Evolutionary conservation across 2,329 filamentous ascomycete species (phyloP).

Genomic region (Zopfia rhizophila): DNA sequence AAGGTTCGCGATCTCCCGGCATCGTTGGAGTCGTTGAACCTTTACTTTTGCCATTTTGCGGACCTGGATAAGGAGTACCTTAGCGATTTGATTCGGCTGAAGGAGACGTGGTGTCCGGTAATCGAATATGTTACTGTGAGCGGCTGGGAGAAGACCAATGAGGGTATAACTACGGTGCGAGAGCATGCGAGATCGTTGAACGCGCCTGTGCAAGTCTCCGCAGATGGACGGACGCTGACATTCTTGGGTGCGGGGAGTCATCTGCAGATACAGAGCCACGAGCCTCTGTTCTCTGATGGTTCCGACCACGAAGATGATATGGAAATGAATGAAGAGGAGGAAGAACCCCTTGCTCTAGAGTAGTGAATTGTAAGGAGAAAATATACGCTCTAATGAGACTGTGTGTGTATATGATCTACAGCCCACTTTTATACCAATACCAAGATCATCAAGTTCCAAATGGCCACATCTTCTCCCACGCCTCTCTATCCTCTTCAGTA

Average conservation of each 20-base stretch:
- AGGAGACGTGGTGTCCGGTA: slow-evolving; percentile 7
- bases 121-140: neutral
- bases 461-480: slow-evolving; percentile 34
- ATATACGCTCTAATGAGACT: no score
- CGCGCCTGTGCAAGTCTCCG: neutral
- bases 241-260: neutral
- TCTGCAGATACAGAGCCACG: slow-evolving; percentile 2
- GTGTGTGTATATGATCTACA: no score
- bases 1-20: neutral
- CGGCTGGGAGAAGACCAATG: neutral
- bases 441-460: slow-evolving; percentile 35
- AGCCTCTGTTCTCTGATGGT: no score
- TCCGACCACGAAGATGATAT: no score
- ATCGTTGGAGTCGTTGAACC: neutral
- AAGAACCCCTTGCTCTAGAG: no score
- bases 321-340: no score
- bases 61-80: slow-evolving; percentile 1
- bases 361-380: no score
- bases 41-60: neutral
- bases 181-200: slow-evolving; percentile 1
- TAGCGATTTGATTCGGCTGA: neutral
- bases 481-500: slow-evolving; percentile 29
- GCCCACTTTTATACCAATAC: no score
- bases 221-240: slow-evolving; percentile 1
- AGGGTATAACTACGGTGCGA: neutral